Base-by-base conservation (phyloP, 805 yeast species). In the Wilhelminamyces savonicus region DNA sequence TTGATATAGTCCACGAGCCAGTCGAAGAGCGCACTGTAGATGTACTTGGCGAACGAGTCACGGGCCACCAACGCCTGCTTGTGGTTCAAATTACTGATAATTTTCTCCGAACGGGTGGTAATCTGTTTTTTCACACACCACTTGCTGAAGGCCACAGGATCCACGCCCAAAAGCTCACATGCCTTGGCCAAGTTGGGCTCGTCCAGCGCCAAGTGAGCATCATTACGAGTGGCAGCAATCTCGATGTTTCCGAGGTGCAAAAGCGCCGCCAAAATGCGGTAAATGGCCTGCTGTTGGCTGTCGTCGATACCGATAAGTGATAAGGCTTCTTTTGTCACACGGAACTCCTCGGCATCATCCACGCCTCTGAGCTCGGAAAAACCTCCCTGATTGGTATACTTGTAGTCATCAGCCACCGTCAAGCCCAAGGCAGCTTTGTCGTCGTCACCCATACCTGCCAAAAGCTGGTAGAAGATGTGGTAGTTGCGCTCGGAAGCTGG, bases 31-130 rank as follows among this genome's bases (percentile, higher is more conserved):
- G 95, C 83, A 3, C 97, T 78, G 60, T 92, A 90, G 29, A 92
- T 81, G 55, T 81, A 90, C 56, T 90, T 90, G 28, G 97, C 86
- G 31, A 90, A 94, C n/a, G 98, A 92, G 59, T 90, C 97, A 50
- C 95, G 77, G 10, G 96, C 90, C 18, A 88, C 96, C 16, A 76
- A 46, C 7, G 97, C 94, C 52, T 88, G 95, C 45, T 76, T 76
- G 52, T 76, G 82, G 46, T 73, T 84, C 50, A 90, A 68, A 52
- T 82, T 86, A 15, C 94, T 79, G 27, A 79, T 77, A 50, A 90
- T 88, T 56, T 85, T 88, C 58, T 92, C 97, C 8, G 87, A 78
- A 54, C 97, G 73, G n/a, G 96, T 88, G 15, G 74, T 73, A 41
- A 92, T 85, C 58, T 88, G 97, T 53, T 85, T 87, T 63, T 90